phyloP scores from a whole-genome alignment of 768 basidiomycete species.

The Amanita muscaria region DNA sequence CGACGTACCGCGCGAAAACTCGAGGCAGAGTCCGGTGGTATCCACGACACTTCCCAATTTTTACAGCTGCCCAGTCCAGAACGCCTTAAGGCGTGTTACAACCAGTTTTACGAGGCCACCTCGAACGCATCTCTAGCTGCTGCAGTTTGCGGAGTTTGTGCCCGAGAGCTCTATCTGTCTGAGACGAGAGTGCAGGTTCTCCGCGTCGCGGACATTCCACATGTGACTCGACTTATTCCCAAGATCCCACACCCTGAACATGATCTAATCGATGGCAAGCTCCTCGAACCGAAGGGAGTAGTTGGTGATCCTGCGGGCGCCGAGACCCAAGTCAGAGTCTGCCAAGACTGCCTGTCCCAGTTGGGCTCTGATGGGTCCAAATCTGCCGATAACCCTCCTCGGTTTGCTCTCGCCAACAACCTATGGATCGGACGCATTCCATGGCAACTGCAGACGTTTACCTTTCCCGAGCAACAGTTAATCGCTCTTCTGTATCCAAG shows the following conservation, averaged over 20 bases:
- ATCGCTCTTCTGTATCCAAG: conserved; percentile 23
- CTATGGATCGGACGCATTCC: conserved; percentile 32
- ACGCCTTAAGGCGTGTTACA: not conserved
- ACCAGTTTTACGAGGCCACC: not conserved
- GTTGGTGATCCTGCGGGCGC: no score
- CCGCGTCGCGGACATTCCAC: no score
- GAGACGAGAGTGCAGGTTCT: not conserved
- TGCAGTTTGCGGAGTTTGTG: conserved; percentile 2
- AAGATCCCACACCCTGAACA: no score
- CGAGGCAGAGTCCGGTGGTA: no score
- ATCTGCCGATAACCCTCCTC: not conserved
- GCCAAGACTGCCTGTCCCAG: not conserved
- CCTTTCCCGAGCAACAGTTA: conserved; percentile 29
- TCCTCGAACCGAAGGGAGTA: no score
- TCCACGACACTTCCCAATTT: no score
- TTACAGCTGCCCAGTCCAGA: no score
- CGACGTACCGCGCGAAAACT: no score
- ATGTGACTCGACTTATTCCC: no score
- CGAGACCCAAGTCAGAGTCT: no score
- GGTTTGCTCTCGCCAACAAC: conserved; percentile 19
- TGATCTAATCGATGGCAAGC: no score
- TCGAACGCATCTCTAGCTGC: not conserved
- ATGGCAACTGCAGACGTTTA: conserved; percentile 18
- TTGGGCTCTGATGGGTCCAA: not conserved
- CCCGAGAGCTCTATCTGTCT: not conserved